Conservation (phyloP, 495 filamentous ascomycete genomes). For the Penicillium macrosclerotiorum region DNA sequence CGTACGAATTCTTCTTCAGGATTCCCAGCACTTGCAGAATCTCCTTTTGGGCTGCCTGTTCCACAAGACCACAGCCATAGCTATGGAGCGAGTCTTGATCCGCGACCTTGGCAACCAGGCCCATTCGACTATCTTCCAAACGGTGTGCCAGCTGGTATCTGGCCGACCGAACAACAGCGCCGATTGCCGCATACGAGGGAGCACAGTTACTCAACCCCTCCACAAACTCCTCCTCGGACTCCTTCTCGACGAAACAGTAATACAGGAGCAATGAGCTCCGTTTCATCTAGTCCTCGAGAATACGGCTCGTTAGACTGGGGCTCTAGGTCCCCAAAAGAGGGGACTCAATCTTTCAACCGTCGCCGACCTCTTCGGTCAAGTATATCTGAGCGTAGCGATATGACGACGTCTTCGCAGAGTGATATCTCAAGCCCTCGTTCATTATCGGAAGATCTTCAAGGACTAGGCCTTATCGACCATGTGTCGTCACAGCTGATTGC, state of each 20-base stretch:
- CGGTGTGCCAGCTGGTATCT: too few species aligned
- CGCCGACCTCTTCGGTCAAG: neutral
- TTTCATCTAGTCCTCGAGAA: too few species aligned
- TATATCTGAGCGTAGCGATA: constrained; percentile 3
- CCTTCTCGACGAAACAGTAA: too few species aligned
- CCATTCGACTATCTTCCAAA: neutral
- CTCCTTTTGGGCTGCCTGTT: neutral
- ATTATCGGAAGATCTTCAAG: neutral
- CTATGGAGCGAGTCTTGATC: neutral
- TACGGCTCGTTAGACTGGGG: too few species aligned
- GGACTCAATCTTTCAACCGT: too few species aligned
- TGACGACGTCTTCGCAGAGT: neutral
- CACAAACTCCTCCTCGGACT: too few species aligned
- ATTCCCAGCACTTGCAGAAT: neutral
- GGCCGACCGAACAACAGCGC: too few species aligned
- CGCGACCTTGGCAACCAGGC: neutral
- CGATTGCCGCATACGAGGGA: too few species aligned
- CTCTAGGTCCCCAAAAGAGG: too few species aligned
- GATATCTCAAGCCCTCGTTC: neutral
- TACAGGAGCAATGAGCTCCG: too few species aligned
- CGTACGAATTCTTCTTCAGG: too few species aligned
- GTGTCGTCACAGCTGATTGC: neutral
- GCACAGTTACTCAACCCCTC: too few species aligned
- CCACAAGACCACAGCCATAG: neutral
- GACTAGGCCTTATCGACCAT: neutral